phyloP scores from a whole-genome alignment of 2,329 filamentous ascomycete genomes.

The Sporothrix schenckii region DNA sequence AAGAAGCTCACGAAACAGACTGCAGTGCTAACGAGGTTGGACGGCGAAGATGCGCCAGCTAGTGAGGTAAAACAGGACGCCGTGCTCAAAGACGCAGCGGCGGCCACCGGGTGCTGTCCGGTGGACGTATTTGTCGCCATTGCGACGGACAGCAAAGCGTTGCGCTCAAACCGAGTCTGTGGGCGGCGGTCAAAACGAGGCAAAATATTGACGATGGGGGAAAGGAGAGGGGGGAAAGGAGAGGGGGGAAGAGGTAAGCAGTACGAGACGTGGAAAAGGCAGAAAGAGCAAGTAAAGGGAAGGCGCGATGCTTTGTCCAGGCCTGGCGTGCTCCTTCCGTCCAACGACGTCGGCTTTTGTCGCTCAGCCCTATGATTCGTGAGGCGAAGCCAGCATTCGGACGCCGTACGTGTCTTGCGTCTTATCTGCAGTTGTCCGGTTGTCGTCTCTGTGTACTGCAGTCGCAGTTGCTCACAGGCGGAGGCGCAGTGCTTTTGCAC shows the following conservation, averaged over 20 bases:
- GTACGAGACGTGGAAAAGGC: not conserved
- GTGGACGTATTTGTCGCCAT: slow-evolving; percentile 12
- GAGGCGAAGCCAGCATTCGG: not conserved
- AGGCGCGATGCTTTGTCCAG: slow-evolving; percentile 1
- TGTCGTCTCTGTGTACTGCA: not conserved
- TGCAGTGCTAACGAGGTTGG: not conserved
- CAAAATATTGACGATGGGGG: not conserved
- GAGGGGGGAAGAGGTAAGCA: not conserved
- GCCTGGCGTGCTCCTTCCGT: slow-evolving; percentile 40
- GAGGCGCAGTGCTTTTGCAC: not conserved
- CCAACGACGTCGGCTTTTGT: not conserved
- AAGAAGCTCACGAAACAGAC: not conserved
- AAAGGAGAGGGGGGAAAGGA: not conserved
- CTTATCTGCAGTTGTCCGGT: not conserved
- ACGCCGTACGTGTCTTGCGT: not conserved
- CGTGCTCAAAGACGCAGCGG: not conserved
- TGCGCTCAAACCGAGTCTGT: not conserved
- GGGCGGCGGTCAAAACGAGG: not conserved
- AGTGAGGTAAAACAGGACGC: not conserved
- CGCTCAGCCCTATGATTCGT: not conserved
- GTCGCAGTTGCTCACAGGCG: not conserved
- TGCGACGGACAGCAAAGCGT: not conserved
- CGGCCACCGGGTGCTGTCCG: not conserved
- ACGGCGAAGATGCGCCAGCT: not conserved
- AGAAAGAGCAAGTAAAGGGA: slow-evolving; percentile 3